Base-by-base conservation (phyloP, 2,329 filamentous ascomycete genomes). In the Fusarium duplospermum region DNA sequence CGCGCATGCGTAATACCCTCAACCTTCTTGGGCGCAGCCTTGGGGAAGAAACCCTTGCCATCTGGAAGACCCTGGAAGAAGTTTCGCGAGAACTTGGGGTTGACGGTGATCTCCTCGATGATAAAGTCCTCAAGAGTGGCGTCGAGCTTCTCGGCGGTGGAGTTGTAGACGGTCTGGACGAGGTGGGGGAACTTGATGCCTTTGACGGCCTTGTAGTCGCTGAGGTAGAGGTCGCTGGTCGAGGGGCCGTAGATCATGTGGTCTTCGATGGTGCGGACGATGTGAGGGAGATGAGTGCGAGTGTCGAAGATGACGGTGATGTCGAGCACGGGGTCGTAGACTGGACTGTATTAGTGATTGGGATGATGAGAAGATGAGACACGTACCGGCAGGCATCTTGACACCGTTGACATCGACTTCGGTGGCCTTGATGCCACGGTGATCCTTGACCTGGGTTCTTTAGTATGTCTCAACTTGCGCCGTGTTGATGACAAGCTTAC, bases 111-210 rank as follows among this genome's bases (percentile, higher is more conserved):
- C 1, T 47, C 22, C 3, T 75, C 72, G 2, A 75, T 38, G 1
- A 58, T 35, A 14, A 64, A 75, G 31, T 75, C 72, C 8, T 75
- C 73, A 0, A 75, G 61, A 4, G 62, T 52, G 3, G 57, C 73
- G 1, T 47, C 61, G 2, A 75, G 36, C 0, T 65, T 63, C 14
- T 62, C 52, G 6, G 33, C 33, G 7, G 59, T 50, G 1, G 69
- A 40, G 29, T 62, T 72, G 56, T 73, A 73, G 11, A 75, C 22
- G 0, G 66, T 73, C 8, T 75, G 72, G 7, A 75, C n/a, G 0
- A 42, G 31, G 9, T 68, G 66, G 0, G 72, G 72, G 6, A 75
- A 72, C 3, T 56, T 63, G 2, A 72, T 47, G 2, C 66, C 66
- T 3, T 60, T 3, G 1, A 72, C 59, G 0, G 33, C 2, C 18